Evolutionary conservation across 352 stramenopile genomes (phyloP), one percentile per base, ranked within the genome.

Genomic region (Aphanomyces invadans): DNA sequence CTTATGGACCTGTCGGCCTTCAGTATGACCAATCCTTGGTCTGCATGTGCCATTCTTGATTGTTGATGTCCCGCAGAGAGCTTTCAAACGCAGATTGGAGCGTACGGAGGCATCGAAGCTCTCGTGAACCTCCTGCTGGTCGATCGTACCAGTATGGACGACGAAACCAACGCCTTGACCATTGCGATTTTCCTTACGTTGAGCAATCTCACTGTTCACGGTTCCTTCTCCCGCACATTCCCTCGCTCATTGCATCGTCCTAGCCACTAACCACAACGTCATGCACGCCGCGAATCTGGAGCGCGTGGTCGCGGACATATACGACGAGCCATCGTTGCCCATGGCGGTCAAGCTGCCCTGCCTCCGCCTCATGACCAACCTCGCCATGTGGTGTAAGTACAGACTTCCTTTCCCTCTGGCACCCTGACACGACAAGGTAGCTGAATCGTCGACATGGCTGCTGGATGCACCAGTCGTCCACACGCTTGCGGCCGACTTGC

Each of bases 341-440:
- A 39, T 45, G 0, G 9, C 29, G 26, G 33, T 46, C 3, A 51
- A 33, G 17, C 25, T 31, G 9, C 38, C 39, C 2, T 67, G 39
- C 49, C 19, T 51, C 12, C 60, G 60, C 3, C 36, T 67, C 9
- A 28, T 67, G 12, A 44, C 12, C n/a, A 67, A 67, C 28, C 49
- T 67, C 28, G 21, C 60, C 17, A 67, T 67, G 60, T 57, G 60
- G 60, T 39, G 60, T 67, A 67, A n/a, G 31, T 15, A 9, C 17
- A n/a, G n/a, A n/a, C n/a, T n/a, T 21, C 36, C 15, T 10, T 61
- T 2, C 10, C 21, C 2, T n/a, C 36, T 46, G 53, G 4, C 3
- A 38, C 4, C 23, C 15, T 5, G 36, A 15, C 36, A 42, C 15
- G 36, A 42, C 36, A 42, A 42, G 36, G 17, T 57, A 57, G 49